These are phyloP conservation scores for Leucocoprinus birnbaumii DNA, from an alignment of 768 basidiomycete species.

Conservation along the genomic window DNA sequence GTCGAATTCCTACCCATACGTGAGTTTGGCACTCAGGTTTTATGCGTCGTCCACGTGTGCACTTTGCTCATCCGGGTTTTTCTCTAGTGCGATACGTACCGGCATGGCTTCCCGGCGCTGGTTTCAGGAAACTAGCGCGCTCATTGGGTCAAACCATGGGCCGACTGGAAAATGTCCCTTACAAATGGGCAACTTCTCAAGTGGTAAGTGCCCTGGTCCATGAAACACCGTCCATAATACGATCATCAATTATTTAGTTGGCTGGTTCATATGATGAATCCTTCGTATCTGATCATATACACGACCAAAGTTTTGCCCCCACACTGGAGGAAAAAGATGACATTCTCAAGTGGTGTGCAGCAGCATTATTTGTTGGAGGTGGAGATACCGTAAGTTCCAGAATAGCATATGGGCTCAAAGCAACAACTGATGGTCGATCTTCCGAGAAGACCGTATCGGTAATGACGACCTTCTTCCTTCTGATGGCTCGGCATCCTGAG, in stretches of 20 bases:
- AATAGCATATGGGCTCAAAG: not conserved
- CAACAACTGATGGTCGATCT: not conserved
- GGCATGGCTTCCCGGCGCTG: slow-evolving; percentile 41
- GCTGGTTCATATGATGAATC: slow-evolving; percentile 23
- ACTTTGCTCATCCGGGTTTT: not conserved
- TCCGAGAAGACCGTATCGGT: slow-evolving; percentile 29
- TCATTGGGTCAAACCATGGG: slow-evolving; percentile 17
- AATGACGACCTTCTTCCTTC: slow-evolving; percentile 31
- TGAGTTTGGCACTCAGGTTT: slow-evolving; percentile 18
- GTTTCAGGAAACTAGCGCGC: slow-evolving; percentile 31
- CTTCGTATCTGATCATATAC: slow-evolving; percentile 30
- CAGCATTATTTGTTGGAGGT: slow-evolving; percentile 30
- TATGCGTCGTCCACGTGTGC: too few species aligned
- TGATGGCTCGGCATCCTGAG: slow-evolving; percentile 36
- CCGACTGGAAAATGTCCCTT: slow-evolving; percentile 22
- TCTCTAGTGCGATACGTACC: slow-evolving; percentile 36
- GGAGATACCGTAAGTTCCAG: slow-evolving; percentile 32
- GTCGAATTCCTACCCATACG: slow-evolving; percentile 38
- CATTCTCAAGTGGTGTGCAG: slow-evolving; percentile 20
- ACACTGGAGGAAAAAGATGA: slow-evolving; percentile 15
- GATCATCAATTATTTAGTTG: too few species aligned
- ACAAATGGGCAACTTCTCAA: slow-evolving; percentile 27
- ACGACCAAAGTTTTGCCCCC: slow-evolving; percentile 19
- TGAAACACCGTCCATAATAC: too few species aligned
- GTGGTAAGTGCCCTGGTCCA: slow-evolving; percentile 19